Evolutionary conservation across 495 filamentous ascomycete genomes (phyloP).

Genomic region (Lichenothelia convexa): DNA sequence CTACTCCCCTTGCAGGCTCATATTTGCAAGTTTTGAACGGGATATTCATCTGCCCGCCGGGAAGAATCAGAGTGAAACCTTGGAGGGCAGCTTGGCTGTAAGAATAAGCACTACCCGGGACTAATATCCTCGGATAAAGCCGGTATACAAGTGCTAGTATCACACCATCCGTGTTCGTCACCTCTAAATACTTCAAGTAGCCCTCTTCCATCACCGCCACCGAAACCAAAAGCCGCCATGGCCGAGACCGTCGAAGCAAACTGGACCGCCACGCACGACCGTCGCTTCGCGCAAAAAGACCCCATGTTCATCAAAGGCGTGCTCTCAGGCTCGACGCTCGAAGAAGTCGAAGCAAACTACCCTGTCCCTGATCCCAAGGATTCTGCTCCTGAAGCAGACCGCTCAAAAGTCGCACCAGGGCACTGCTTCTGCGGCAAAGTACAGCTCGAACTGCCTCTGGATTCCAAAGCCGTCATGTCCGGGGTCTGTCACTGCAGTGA

Average conservation of each 20-base stretch:
- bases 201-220: too few relatives aligned
- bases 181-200: too few relatives aligned
- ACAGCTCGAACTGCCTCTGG: conserved; percentile 9
- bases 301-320: background rate
- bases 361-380: background rate
- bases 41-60: too few relatives aligned
- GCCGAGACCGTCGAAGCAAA: background rate
- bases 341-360: background rate
- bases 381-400: background rate
- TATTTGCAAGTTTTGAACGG: too few relatives aligned
- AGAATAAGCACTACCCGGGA: too few relatives aligned
- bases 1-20: too few relatives aligned
- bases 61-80: too few relatives aligned
- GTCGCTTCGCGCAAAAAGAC: background rate
- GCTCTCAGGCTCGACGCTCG: background rate
- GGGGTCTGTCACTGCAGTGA: conserved; percentile 11
- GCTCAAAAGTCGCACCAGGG: background rate
- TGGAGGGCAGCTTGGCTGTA: too few relatives aligned
- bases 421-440: conserved; percentile 12
- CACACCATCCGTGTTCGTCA: too few relatives aligned
- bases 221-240: background rate
- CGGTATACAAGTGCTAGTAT: too few relatives aligned
- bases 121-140: too few relatives aligned
- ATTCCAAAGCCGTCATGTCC: conserved; percentile 4
- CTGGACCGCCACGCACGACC: background rate